These are phyloP conservation scores for Gossypium anomalum DNA, from an alignment of 345 rosid species.

Conservation along the genomic window DNA sequence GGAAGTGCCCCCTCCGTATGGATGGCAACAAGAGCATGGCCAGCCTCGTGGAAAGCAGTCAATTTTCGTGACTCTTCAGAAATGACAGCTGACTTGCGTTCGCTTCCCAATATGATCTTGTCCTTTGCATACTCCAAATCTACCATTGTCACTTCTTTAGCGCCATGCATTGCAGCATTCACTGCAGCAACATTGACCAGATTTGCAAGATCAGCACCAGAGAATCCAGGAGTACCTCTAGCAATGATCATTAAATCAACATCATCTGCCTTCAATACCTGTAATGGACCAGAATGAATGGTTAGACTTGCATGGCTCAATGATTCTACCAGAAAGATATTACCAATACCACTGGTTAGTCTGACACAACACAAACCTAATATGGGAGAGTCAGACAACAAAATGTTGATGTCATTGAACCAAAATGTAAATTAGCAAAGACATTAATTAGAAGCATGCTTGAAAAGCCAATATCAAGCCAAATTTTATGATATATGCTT, in stretches of 20 bases:
- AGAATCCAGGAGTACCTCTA: conserved; percentile 95
- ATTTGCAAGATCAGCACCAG: conserved; percentile 95
- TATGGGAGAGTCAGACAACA: background rate
- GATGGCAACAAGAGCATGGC: conserved; percentile 94
- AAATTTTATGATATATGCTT: conserved; percentile 44
- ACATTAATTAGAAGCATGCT: background rate
- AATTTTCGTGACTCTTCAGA: conserved; percentile 68
- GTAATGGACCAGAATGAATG: conserved; percentile 17
- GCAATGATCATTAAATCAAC: conserved; percentile 95
- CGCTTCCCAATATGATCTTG: conserved; percentile 97
- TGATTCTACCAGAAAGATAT: background rate
- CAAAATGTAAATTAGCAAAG: background rate
- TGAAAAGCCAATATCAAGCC: background rate
- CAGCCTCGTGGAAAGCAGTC: conserved; percentile 96
- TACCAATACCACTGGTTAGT: background rate
- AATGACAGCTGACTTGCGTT: conserved; percentile 88
- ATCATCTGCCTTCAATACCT: conserved; percentile 87
- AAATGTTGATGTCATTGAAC: background rate
- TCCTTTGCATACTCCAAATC: conserved; percentile 94
- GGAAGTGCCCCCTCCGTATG: conserved; percentile 90
- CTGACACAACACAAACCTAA: background rate
- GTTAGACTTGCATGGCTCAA: background rate
- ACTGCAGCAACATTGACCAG: conserved; percentile 85
- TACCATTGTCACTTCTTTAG: conserved; percentile 80
- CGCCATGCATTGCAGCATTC: conserved; percentile 95